Evolutionary conservation across 768 basidiomycete species (phyloP), one percentile per base, ranked within the genome.

Genomic region (Artomyces pyxidatus): DNA sequence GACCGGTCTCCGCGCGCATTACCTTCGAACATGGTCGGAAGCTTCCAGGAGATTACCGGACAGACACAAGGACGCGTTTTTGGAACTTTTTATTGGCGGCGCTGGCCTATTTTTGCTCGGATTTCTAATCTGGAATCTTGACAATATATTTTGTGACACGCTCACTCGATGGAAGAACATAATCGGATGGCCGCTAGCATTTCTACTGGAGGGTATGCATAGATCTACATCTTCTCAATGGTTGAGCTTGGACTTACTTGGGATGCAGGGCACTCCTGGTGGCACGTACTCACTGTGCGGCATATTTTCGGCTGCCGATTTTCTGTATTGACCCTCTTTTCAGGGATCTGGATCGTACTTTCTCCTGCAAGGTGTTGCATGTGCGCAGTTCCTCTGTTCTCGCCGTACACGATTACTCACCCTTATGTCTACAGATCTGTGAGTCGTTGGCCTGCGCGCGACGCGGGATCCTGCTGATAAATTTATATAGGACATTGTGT

Each of bases 121-220:
- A 0, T 89, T 88, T 61, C 61, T 78, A 11, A 66, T 88, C 21
- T 89, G 86, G 87, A 91, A 89, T 59, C 54, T 89, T 53, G 88
- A 91, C 61, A 89, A 88, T 56, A 70, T 84, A 8, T 88, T 83
- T 56, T 91, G 88, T 60, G 68, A 69, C 45, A 62, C 64, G 14
- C 57, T 85, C 41, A 83, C 80, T 8, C 50, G 57, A 8, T 77
- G 76, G 74, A 85, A 84, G 59, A 59, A 71, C 3, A 45, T 55
- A 7, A 39, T 84, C 8, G 81, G 82, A 0, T 85, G 81, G 81
- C 84, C 84, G 7, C 50, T 61, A 11, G 83, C 82, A 6, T 85
- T 86, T 58, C 52, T 84, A 19, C 63, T 86, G 7, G 84, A 86
- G 68, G 83, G 80, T 70, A 50, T 35, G 47, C n/a, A n/a, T n/a